Conservation (phyloP, 1,284 basidiomycete species). For the Neonothopanus nambi region DNA sequence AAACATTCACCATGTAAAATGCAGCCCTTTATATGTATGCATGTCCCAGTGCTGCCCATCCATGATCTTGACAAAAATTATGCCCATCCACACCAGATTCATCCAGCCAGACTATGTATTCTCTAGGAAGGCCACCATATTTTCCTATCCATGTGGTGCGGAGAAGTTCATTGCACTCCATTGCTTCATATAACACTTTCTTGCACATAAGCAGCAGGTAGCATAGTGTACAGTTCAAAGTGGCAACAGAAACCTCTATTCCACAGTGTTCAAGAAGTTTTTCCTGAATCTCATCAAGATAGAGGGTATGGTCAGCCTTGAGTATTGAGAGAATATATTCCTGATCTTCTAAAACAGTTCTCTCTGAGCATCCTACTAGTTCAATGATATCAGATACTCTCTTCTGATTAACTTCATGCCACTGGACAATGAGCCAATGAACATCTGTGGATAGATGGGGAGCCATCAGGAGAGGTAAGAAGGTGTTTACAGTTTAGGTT, state of each 20-base stretch:
- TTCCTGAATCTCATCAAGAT: constrained; percentile 20
- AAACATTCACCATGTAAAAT: constrained; percentile 9
- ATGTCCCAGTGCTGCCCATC: constrained; percentile 3
- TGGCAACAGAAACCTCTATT: constrained; percentile 16
- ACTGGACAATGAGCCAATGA: too few species aligned
- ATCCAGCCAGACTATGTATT: constrained; percentile 30
- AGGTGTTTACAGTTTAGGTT: too few species aligned
- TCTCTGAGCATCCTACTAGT: too few species aligned
- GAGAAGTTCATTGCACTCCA: constrained; percentile 28
- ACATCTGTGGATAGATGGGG: too few species aligned
- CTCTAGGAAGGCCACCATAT: constrained; percentile 21
- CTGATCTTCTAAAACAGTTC: too few species aligned
- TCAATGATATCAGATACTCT: too few species aligned
- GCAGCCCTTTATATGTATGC: constrained; percentile 12
- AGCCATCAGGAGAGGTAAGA: too few species aligned
- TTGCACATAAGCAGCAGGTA: constrained; percentile 22
- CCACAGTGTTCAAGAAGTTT: constrained; percentile 3
- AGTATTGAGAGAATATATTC: constrained; percentile 8
- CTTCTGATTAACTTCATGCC: too few species aligned
- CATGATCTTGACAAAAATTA: constrained; percentile 11
- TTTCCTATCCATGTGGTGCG: constrained; percentile 27
- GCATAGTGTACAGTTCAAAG: constrained; percentile 11
- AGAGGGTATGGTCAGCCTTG: constrained; percentile 13
- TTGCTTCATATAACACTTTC: constrained; percentile 21
- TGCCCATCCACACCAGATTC: constrained; percentile 22